A percentile compares a stretch with the other conserved stretches of the same genome.
These are phyloP conservation scores for Echinosophora koreensis DNA, from an alignment of 306 rosid genomes.

Conservation along the genomic window DNA sequence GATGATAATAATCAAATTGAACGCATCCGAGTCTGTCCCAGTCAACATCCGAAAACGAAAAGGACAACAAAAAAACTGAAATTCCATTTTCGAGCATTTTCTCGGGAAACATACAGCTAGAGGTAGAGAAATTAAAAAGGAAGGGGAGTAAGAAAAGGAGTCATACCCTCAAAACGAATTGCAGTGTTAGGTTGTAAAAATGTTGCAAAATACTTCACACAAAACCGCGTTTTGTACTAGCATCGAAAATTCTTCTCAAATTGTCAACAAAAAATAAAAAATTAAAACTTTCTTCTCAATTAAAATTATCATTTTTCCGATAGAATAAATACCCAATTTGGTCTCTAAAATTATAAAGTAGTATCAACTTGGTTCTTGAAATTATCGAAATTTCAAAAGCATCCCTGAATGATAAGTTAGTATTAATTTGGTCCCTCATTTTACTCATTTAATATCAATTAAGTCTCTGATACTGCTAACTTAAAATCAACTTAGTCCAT, in stretches of 20 bases:
- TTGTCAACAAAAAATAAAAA: too few relatives aligned
- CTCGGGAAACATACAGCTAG: slow-evolving; percentile 25
- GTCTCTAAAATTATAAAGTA: too few relatives aligned
- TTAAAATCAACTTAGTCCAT: too few relatives aligned
- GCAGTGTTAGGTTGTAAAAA: slow-evolving; percentile 17
- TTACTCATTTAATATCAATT: too few relatives aligned
- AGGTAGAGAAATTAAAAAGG: background rate
- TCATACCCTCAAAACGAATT: slow-evolving; percentile 30
- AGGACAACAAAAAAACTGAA: background rate
- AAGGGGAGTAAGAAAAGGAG: background rate
- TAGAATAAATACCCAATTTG: too few relatives aligned
- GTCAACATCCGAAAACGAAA: background rate
- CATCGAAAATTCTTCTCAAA: too few relatives aligned
- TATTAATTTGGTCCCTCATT: too few relatives aligned
- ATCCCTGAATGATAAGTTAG: too few relatives aligned
- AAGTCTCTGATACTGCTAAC: too few relatives aligned
- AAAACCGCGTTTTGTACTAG: slow-evolving; percentile 17
- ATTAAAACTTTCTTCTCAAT: too few relatives aligned
- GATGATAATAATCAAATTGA: background rate
- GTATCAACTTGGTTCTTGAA: too few relatives aligned
- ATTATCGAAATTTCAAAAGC: too few relatives aligned
- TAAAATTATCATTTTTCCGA: background rate
- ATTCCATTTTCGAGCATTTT: slow-evolving; percentile 28
- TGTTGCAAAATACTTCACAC: slow-evolving; percentile 3
- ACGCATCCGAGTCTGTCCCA: background rate